These are phyloP conservation scores for Apophysomyces variabilis DNA, from an alignment of 371 early-diverging fungal species.

Conservation along the genomic window DNA sequence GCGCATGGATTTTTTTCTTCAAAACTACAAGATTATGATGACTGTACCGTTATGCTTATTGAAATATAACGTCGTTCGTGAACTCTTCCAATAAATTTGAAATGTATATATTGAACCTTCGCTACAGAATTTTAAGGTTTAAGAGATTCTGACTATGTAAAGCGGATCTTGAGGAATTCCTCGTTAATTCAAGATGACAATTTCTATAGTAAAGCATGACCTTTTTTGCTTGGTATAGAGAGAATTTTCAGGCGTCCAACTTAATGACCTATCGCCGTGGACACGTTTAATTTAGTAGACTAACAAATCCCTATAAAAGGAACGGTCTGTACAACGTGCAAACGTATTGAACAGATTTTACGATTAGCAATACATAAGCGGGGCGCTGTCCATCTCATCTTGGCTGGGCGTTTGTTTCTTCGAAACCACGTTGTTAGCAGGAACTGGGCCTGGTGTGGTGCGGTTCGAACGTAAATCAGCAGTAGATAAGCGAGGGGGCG, in stretches of 20 bases:
- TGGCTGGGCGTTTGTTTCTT: not conserved
- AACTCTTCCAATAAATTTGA: not conserved
- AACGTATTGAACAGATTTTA: not conserved
- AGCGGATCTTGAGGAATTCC: too few relatives aligned
- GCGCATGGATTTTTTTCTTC: slow-evolving; percentile 54
- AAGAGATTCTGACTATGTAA: too few relatives aligned
- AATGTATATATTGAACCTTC: not conserved
- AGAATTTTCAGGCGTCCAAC: too few relatives aligned
- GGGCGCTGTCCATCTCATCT: slow-evolving; percentile 1
- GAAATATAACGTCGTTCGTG: slow-evolving; percentile 38
- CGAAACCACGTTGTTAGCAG: not conserved
- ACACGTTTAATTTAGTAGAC: too few relatives aligned
- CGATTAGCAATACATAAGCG: not conserved
- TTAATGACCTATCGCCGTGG: too few relatives aligned
- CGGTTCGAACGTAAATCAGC: not conserved
- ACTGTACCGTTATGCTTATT: slow-evolving; percentile 55
- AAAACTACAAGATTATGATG: slow-evolving; percentile 57
- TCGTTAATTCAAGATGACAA: too few relatives aligned
- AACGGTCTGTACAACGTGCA: not conserved
- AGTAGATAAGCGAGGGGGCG: not conserved
- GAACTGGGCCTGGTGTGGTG: not conserved
- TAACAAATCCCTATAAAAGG: too few relatives aligned
- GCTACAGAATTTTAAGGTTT: too few relatives aligned
- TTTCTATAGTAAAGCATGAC: too few relatives aligned
- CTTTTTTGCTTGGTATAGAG: not conserved